Evolutionary conservation across 805 yeast genomes (phyloP), one percentile per base, ranked within the genome.

Genomic region (Jamesozyma jinghongensis): DNA sequence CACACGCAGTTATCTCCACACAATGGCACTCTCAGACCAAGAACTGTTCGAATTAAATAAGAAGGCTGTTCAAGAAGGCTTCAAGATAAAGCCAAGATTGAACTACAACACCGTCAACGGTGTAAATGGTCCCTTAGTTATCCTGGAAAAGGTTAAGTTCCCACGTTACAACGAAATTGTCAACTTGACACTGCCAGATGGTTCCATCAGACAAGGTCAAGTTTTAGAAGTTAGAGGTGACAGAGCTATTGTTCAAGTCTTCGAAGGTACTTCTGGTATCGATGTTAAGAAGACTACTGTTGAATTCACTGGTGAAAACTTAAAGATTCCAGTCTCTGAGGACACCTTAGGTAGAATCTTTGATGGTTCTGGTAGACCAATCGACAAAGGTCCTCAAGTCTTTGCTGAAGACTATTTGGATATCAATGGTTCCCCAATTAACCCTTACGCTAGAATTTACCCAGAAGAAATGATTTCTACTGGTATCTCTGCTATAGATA

Each of bases 381-480:
- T 85, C 55, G 99, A 92, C 65, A 86, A 87, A 55, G 98, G 99
- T 47, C 99, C 99, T 51, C 85, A 84, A 67, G 95, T 92, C 40
- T 83, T 92, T 61, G 99, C 99, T 43, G 99, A 92, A 68, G 99
- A 92, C 66, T 92, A 87, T 67, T 73, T 92, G 65, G 99, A 92
- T 66, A 94, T 92, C 63, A 94, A 92, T 65, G 99, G 99, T 44
- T 87, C 97, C 33, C 97, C 99, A 59, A 92, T 92, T 67, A 92
- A 92, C 63, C 99, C 99, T 40, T 92, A 69, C 65, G 94, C 97
- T 34, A 88, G 99, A 70, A 92, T 92, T 54, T 94, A 94, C 65
- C 99, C 99, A 25, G 98, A 92, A 73, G 99, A 92, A 72, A 92
- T 92, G 99, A 92, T 92, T 56, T 87, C 97, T 40, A 94, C 99